Evolutionary conservation across 495 filamentous ascomycete species (phyloP), one percentile per base, ranked within the genome.

Genomic region (Daldinia bambusicola): DNA sequence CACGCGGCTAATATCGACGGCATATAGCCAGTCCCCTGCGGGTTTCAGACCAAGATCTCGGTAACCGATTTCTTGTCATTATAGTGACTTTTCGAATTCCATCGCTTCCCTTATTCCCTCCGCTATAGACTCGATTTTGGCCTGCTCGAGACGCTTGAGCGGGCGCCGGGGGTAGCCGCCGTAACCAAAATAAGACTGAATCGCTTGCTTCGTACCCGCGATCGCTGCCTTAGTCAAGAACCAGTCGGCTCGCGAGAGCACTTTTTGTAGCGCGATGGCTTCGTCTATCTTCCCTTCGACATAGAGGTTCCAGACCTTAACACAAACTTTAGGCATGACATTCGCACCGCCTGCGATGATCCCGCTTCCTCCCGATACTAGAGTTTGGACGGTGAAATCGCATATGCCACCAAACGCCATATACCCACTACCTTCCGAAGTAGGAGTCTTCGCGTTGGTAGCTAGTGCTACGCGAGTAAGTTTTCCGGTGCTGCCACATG

Each of bases 331-430:
- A 18, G 93, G 93, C 75, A 93, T 86, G 32, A 97, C 93, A 72
- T 97, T 97, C 20, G 93, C 93, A 14, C 92, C 91, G 31, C 93
- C 93, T 26, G 91, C 93, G 69, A 96, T 93, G 76, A 95, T 93
- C 34, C 93, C 93, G 48, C 88, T 90, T 7, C 93, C 93, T 13
- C 93, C 93, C 16, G 89, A 91, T 38, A 89, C 88, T 2, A 94
- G 83, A 4, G 93, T 95, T 80, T 96, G 93, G 41, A 92, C 84
- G 1, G 91, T 89, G 81, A 96, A 95, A 78, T 97, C 93, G 61
- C 92, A 93, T 79, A 96, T 91, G 58, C 93, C 93, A 40, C 93
- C 92, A 67, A 95, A 94, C 6, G 92, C 92, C 84, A 96, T 92
- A 80, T 95, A 95, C 5, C 89, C 89, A 38, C 80, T 86, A 2